Evolutionary conservation across 2,329 filamentous ascomycete genomes (phyloP).

Genomic region (Calonectria fujianensis): DNA sequence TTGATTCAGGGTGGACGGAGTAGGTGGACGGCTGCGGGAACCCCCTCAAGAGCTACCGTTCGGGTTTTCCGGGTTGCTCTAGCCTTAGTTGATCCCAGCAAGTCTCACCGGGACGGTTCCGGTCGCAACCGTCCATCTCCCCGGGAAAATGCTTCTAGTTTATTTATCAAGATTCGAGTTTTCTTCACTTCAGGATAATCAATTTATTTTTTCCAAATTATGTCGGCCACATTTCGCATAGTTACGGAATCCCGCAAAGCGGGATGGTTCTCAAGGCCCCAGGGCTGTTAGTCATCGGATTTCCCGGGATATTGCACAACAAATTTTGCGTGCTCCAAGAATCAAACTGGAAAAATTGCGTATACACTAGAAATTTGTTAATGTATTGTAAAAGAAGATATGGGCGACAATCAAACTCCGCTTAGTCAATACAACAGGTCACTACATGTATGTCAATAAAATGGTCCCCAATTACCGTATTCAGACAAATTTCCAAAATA

Average conservation of each 20-base stretch:
- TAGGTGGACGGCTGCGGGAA: background rate
- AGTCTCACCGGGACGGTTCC: background rate
- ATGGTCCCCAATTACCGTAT: background rate
- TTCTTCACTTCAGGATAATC: background rate
- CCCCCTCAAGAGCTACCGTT: background rate
- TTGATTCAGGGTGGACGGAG: background rate
- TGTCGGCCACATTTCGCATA: background rate
- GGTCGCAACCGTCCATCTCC: background rate
- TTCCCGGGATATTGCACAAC: background rate
- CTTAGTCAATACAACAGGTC: background rate
- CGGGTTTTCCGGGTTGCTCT: background rate
- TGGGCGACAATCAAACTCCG: no score
- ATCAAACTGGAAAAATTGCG: background rate
- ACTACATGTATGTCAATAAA: background rate
- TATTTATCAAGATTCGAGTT: background rate
- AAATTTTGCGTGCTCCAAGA: background rate
- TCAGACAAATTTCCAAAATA: background rate
- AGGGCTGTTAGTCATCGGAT: background rate
- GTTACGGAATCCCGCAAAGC: background rate
- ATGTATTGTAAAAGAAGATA: no score
- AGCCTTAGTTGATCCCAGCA: background rate
- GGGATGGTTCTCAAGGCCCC: no score
- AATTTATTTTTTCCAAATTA: background rate
- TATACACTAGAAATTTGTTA: no score
- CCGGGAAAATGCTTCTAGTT: background rate